Base-by-base conservation (phyloP, 2,329 filamentous ascomycete genomes). In the Triangularia verruculosa region DNA sequence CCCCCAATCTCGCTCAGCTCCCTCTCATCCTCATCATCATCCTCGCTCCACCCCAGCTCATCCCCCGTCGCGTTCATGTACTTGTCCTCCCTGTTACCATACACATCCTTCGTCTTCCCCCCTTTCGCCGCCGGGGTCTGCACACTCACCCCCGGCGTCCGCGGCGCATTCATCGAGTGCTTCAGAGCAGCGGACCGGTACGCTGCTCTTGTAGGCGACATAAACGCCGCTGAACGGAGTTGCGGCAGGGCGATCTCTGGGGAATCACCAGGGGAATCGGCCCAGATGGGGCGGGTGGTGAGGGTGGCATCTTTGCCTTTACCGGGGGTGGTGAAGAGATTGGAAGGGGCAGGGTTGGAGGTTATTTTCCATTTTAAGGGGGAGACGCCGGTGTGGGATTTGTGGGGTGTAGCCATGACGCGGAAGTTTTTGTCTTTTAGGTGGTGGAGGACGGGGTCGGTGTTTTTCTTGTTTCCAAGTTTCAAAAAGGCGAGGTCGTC, bases 351-450 rank as follows among this genome's bases (percentile, higher is more conserved):
- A 27, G 71, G 68, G 68, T 74, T 66, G 1, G 5, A 5, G 58
- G 75, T 70, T 54, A 78, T 70, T 65, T 70, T 69, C 72, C 74
- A 73, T 64, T 81, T 82, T 60, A 81, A 72, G 1, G 82, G 81
- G 7, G 81, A 83, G 52, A 81, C 74, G 34, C 78, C 78, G 30
- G 75, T 71, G 3, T 74, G 73, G 3, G 69, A 71, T 71, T 87
- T 89, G 69, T 95, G 88, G 0, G 95, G 95, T 9, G 95, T 99
- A 5, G 94, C 92, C 76, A 96, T 92, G 24, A 99, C 83, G 30
- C 94, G 91, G 79, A 96, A 99, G 63, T 91, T 97, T 78, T 96
- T 97, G 80, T 98, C 93, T 4, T 96, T 86, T n/a, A 98, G 83
- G 64, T 90, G 91, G 75, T 98, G 94, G 47, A 99, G 83, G 8